Evolutionary conservation across 2,329 filamentous ascomycete genomes (phyloP).

Genomic region (Chrysosporium keratinophilum): DNA sequence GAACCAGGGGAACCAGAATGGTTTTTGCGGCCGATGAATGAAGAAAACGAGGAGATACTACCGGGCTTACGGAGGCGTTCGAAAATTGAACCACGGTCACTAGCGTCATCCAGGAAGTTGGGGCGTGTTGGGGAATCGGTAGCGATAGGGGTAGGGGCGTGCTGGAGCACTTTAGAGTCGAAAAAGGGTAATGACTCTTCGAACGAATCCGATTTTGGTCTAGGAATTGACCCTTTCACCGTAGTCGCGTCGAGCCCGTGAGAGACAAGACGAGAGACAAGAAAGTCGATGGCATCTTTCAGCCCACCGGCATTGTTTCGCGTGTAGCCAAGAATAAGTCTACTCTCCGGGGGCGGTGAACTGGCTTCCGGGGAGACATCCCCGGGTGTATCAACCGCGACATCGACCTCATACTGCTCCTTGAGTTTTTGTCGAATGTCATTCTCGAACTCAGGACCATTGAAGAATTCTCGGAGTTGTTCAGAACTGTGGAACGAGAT

Average conservation of each 20-base stretch:
- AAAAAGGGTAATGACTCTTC: slow-evolving; percentile 96
- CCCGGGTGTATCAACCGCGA: slow-evolving; percentile 52
- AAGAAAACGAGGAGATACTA: slow-evolving; percentile 87
- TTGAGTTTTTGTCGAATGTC: slow-evolving; percentile 78
- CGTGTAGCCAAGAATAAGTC: slow-evolving; percentile 70
- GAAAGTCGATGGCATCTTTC: slow-evolving; percentile 89
- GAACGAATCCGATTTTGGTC: slow-evolving; percentile 98
- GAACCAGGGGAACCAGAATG: slow-evolving; percentile 74
- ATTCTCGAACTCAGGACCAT: slow-evolving; percentile 66
- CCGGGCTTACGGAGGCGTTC: slow-evolving; percentile 90
- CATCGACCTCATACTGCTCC: slow-evolving; percentile 82
- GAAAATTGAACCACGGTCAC: slow-evolving; percentile 73
- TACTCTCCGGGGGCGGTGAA: slow-evolving; percentile 40
- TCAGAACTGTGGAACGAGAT: slow-evolving; percentile 68
- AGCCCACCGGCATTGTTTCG: slow-evolving; percentile 93
- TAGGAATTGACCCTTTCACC: slow-evolving; percentile 86
- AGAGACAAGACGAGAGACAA: slow-evolving; percentile 74
- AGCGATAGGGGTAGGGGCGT: slow-evolving; percentile 67
- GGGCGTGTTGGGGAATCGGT: slow-evolving; percentile 84
- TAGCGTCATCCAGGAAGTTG: slow-evolving; percentile 69
- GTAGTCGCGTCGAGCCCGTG: slow-evolving; percentile 79
- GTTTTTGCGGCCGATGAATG: slow-evolving; percentile 96
- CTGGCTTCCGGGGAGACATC: slow-evolving; percentile 30
- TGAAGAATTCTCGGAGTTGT: slow-evolving; percentile 69
- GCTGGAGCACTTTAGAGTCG: slow-evolving; percentile 90